Evolutionary conservation across 345 rosid genomes (phyloP), one percentile per base, ranked within the genome.

Genomic region (Eutrema japonicum): DNA sequence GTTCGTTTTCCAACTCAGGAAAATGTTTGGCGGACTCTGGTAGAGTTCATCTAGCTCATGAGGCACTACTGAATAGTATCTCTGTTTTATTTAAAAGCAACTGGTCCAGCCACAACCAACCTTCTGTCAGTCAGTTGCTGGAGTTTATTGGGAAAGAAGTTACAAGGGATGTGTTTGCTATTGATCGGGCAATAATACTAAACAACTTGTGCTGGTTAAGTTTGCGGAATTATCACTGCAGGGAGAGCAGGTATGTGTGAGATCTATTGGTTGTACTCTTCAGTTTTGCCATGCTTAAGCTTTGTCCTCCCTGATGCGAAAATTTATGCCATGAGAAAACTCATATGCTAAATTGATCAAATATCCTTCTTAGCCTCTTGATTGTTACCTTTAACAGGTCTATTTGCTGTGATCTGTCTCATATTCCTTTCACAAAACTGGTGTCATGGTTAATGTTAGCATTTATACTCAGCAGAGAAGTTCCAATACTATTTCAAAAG

Each of bases 401-500:
- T 27, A 38, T 32, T 38, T 94, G 93, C 83, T 88, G 97, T 77
- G 80, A 77, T 77, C 70, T 94, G 30, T 81, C 82, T 73, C 61
- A 72, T 5, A 64, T 88, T 79, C 85, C 82, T 68, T 74, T 86
- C 41, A 73, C 79, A 53, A 82, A 82, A 69, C 72, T 83, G 76
- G 85, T 81, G n/a, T 78, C 85, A 51, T 89, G 89, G 88, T 77
- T 95, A 83, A 84, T 48, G 82, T 68, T 87, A 54, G 96, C 99
- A 72, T 95, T 89, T 83, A 85, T 90, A 43, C 92, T 83, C 65
- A 82, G 92, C 77, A 83, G 86, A 65, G 96, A 92, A 77, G 88
- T 85, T 79, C 96, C 97, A 33, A 38, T 78, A 40, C 83, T 88
- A 60, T 80, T 88, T 76, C 90, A 85, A 66, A 88, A 95, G 99